Conservation (phyloP, 2,329 filamentous ascomycete genomes). For the Microdochium nivale region DNA sequence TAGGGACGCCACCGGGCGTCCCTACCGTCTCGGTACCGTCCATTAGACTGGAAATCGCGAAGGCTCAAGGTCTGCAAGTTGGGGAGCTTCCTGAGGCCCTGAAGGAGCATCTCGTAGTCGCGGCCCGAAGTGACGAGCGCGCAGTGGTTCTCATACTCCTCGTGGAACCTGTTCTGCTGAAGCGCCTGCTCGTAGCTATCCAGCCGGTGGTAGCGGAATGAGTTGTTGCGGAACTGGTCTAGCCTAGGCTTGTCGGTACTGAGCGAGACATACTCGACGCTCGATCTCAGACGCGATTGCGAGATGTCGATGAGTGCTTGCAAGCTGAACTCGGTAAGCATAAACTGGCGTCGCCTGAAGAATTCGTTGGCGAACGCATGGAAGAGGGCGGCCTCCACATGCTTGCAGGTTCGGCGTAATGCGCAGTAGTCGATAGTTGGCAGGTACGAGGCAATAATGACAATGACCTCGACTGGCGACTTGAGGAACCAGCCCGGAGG, state of each 20-base stretch:
- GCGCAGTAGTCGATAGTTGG: slow-evolving; percentile 44
- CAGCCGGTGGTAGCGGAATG: slow-evolving; percentile 8
- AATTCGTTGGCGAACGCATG: slow-evolving; percentile 51
- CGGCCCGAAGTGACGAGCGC: slow-evolving; percentile 31
- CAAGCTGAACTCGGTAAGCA: slow-evolving; percentile 47
- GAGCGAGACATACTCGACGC: slow-evolving; percentile 40
- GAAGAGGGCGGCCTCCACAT: slow-evolving; percentile 44
- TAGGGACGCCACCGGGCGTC: slow-evolving; percentile 43
- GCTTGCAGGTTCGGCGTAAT: slow-evolving; percentile 46
- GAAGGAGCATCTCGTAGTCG: slow-evolving; percentile 43
- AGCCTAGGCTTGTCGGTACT: slow-evolving; percentile 23
- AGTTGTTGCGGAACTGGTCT: neutral
- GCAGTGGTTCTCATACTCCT: slow-evolving; percentile 17
- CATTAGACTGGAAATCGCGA: slow-evolving; percentile 45
- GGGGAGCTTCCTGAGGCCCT: slow-evolving; percentile 44
- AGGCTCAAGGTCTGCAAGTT: slow-evolving; percentile 49
- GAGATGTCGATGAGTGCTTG: slow-evolving; percentile 39
- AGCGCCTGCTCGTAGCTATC: slow-evolving; percentile 14
- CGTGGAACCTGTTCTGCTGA: slow-evolving; percentile 12
- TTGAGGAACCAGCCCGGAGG: slow-evolving; percentile 12
- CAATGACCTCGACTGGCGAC: slow-evolving; percentile 52
- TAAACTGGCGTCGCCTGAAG: slow-evolving; percentile 59
- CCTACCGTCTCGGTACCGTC: slow-evolving; percentile 38
- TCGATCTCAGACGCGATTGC: slow-evolving; percentile 26
- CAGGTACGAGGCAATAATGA: slow-evolving; percentile 43